A percentile compares a stretch with the other conserved stretches of the same genome.
Evolutionary conservation across 495 filamentous ascomycete genomes (phyloP).

Genomic region (Aspergillus conjunctus): DNA sequence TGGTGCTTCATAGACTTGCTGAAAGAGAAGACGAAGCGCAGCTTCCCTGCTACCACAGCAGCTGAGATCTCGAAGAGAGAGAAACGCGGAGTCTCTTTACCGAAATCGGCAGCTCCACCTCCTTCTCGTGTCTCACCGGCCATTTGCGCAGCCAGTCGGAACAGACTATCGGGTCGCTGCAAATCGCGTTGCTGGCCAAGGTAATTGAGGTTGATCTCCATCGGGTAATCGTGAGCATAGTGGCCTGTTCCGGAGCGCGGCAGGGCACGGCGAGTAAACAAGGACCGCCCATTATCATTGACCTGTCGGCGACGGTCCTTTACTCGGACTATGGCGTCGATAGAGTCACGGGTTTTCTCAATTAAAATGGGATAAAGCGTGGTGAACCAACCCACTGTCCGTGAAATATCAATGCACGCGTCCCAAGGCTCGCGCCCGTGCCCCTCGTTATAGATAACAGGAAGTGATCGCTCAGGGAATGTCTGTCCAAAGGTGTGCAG

Average conservation of each 20-base stretch:
- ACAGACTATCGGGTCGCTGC: constrained; percentile 60
- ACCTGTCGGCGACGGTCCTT: constrained; percentile 50
- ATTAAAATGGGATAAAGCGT: constrained; percentile 52
- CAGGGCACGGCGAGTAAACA: neutral
- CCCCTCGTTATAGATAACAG: constrained; percentile 58
- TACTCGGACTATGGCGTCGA: constrained; percentile 45
- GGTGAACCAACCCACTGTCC: constrained; percentile 66
- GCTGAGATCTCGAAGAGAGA: constrained; percentile 66
- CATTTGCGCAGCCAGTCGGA: constrained; percentile 57
- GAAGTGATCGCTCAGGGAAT: constrained; percentile 54
- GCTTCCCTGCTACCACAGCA: constrained; percentile 57
- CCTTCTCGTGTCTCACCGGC: constrained; percentile 47
- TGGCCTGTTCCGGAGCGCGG: neutral
- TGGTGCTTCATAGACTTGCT: constrained; percentile 62
- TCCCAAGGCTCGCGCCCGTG: constrained; percentile 60
- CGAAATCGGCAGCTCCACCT: constrained; percentile 58
- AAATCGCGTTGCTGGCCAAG: constrained; percentile 65
- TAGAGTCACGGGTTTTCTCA: constrained; percentile 21
- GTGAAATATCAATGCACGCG: constrained; percentile 54
- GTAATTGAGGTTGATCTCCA: constrained; percentile 75
- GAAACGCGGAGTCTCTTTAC: constrained; percentile 58
- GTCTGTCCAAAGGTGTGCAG: constrained; percentile 52
- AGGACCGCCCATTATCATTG: constrained; percentile 44
- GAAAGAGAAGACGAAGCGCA: constrained; percentile 64
- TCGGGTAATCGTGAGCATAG: constrained; percentile 51